phyloP scores from a whole-genome alignment of 73 alveolate species.

The Paramecium biaurelia region DNA sequence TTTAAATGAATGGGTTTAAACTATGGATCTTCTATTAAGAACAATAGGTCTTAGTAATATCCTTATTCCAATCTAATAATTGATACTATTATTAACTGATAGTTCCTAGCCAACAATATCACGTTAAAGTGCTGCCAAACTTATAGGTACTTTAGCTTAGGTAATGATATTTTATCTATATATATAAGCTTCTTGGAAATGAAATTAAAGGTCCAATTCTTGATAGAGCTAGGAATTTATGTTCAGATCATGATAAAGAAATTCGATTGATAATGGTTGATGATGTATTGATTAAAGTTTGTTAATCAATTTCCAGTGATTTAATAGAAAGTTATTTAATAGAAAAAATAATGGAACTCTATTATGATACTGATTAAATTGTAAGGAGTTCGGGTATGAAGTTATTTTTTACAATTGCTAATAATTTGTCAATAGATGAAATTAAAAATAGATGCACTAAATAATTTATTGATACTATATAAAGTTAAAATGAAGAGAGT shows the following conservation, averaged over 20 bases:
- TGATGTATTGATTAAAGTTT: conserved; percentile 38
- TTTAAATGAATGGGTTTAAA: conserved; percentile 15
- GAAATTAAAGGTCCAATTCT: conserved; percentile 54
- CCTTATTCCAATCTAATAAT: background rate
- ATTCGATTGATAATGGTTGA: conserved; percentile 50
- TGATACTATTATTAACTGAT: conserved; percentile 52
- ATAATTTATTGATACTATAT: conserved; percentile 52
- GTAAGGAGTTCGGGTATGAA: conserved; percentile 52
- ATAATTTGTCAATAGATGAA: conserved; percentile 53
- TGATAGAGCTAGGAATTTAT: conserved; percentile 58
- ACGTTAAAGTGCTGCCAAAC: conserved; percentile 49
- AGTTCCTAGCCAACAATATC: conserved; percentile 54
- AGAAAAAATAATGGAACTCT: conserved; percentile 47
- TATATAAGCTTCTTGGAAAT: conserved; percentile 14
- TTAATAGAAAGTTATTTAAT: conserved; percentile 43
- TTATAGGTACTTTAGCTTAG: conserved; percentile 50
- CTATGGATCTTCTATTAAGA: background rate
- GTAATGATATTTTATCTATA: background rate
- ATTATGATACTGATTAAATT: conserved; percentile 29
- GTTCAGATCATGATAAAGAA: conserved; percentile 57
- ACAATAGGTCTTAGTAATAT: background rate
- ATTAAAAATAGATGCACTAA: conserved; percentile 39
- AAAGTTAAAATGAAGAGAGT: conserved; percentile 8
- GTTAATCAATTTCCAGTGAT: conserved; percentile 26
- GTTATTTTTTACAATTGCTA: conserved; percentile 45